Conservation (phyloP, 805 yeast species). For the Kodamaea laetipori region DNA sequence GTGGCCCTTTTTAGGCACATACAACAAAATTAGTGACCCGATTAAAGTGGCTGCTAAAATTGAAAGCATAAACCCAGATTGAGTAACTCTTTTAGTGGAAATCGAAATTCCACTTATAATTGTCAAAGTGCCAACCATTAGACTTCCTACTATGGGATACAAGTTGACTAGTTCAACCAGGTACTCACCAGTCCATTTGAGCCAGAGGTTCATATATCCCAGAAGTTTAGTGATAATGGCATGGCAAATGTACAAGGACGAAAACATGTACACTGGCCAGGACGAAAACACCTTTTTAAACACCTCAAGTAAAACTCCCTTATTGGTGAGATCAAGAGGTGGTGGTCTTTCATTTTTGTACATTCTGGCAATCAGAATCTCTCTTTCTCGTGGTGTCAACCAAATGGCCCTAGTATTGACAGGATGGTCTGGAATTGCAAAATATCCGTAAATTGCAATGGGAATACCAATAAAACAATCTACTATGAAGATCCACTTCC, state of each 20-base stretch:
- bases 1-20: conserved; percentile 8
- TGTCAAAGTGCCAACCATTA: conserved; percentile 6
- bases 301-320: neutral
- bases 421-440: conserved; percentile 50
- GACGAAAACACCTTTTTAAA: conserved; percentile 6
- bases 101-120: conserved; percentile 9
- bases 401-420: conserved; percentile 13
- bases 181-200: conserved; percentile 13
- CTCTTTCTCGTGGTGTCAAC: conserved; percentile 10
- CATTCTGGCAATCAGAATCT: conserved; percentile 11
- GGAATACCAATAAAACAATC: conserved; percentile 36
- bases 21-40: conserved; percentile 3
- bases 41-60: conserved; percentile 3
- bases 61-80: conserved; percentile 1
- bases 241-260: conserved; percentile 12
- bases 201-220: conserved; percentile 13
- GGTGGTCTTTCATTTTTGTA: conserved; percentile 5
- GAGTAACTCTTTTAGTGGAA: conserved; percentile 1
- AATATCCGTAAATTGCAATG: conserved; percentile 40
- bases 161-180: conserved; percentile 9
- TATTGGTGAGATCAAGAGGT: conserved; percentile 1
- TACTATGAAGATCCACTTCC: conserved; percentile 49
- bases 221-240: conserved; percentile 10
- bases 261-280: conserved; percentile 13
- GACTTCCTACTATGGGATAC: conserved; percentile 9